phyloP scores from a whole-genome alignment of 768 basidiomycete species.

The Myochromella boudieri region DNA sequence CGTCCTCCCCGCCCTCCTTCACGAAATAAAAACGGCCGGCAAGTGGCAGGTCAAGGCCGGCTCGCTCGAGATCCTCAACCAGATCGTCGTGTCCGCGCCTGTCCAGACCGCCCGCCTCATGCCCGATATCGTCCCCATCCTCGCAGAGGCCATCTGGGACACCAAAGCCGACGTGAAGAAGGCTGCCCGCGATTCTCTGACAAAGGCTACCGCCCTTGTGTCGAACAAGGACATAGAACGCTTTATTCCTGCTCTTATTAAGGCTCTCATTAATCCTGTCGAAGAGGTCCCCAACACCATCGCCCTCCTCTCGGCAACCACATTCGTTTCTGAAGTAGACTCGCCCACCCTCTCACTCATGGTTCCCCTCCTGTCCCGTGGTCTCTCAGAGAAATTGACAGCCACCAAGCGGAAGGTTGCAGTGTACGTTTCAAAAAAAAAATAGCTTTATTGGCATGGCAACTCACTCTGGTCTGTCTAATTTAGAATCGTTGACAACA shows the following conservation, averaged over 20 bases:
- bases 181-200: conserved; percentile 91
- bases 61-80: conserved; percentile 76
- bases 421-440: conserved; percentile 60
- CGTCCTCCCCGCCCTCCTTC: conserved; percentile 84
- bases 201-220: conserved; percentile 90
- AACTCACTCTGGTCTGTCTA: conserved; percentile 17
- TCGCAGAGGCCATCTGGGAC: conserved; percentile 97
- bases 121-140: conserved; percentile 92
- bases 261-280: conserved; percentile 97
- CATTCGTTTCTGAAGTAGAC: conserved; percentile 99
- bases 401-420: conserved; percentile 97
- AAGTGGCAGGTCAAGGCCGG: conserved; percentile 98
- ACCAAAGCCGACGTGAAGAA: conserved; percentile 99
- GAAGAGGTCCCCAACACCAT: conserved; percentile 98
- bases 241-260: conserved; percentile 97
- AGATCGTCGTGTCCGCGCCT: conserved; percentile 83
- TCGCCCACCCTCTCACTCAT: conserved; percentile 96
- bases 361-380: conserved; percentile 94
- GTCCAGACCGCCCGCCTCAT: conserved; percentile 84
- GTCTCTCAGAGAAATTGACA: conserved; percentile 91
- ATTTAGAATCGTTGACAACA: conserved; percentile 94
- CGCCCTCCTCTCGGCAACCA: conserved; percentile 93
- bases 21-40: conserved; percentile 92
- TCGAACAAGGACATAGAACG: conserved; percentile 98
- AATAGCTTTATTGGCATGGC: conserved; percentile 17